Base-by-base conservation (phyloP, 2,329 filamentous ascomycete genomes). In the Alternaria sp. region DNA sequence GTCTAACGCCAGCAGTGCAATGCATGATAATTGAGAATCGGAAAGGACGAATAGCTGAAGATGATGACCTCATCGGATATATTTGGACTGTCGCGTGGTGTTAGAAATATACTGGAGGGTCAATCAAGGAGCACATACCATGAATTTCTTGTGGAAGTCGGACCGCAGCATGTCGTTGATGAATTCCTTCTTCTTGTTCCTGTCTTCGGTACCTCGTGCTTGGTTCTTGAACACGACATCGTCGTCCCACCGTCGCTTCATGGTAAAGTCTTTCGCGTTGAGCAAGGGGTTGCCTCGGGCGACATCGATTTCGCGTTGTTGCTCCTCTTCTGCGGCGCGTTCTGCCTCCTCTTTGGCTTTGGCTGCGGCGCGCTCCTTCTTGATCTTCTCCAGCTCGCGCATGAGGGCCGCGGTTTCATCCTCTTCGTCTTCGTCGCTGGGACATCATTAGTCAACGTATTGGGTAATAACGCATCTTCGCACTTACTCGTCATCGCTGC, bases 221-320 rank as follows among this genome's bases (percentile, higher is more conserved):
- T 99, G 96, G 80, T 99, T 99, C 85, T 97, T 98, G 83, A 99
- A 99, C 3, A 99, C 94, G 12, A 99, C 96, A 78, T 99, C 96
- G 74, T 99, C 96, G 73, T 99, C 96, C 96, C 96, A 99, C 72
- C 94, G 85, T 70, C 93, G 85, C 86, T 97, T 97, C 75, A 97
- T 90, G 62, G 90, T 93, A 79, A 96, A 98, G 72, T 97, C 93
- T 78, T 92, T 92, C 0, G 86, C 78, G 72, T 98, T 97, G 60
- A 99, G 86, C 55, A 99, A 83, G 43, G 96, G 96, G 79, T 99
- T 99, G 7, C 96, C 96, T 45, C 92, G 84, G 36, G 96, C 95
- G 73, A 98, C 97, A 73, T 97, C 92, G 68, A 89, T 87, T 80
- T 97, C 95, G 64, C 92, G 87, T 75, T 91, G 88, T 76, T 95